Evolutionary conservation across 768 basidiomycete species (phyloP).

Genomic region (Mrakia gelida): DNA sequence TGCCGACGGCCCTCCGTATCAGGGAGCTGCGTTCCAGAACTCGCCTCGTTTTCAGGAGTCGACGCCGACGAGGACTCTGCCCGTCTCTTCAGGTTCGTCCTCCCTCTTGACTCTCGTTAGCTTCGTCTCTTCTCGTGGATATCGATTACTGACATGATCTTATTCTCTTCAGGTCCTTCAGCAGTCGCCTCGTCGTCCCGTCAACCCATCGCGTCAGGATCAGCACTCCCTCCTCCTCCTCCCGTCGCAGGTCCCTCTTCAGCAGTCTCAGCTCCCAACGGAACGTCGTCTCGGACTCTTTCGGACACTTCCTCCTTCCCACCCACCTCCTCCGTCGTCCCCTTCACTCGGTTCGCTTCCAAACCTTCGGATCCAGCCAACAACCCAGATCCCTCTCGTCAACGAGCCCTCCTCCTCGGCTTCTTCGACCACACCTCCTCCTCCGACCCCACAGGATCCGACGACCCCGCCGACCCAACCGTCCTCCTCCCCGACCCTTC

Average conservation of each 20-base stretch:
- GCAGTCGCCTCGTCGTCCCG: not conserved
- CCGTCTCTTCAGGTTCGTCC: not conserved
- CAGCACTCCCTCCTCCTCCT: not conserved
- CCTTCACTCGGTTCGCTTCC: slow-evolving; percentile 38
- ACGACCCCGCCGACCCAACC: slow-evolving; percentile 30
- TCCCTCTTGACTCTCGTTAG: not conserved
- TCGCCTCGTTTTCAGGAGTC: not conserved
- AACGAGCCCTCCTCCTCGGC: slow-evolving; percentile 40
- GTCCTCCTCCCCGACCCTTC: slow-evolving; percentile 13
- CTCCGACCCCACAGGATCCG: not conserved
- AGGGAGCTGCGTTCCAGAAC: slow-evolving; percentile 12
- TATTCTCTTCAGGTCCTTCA: not conserved
- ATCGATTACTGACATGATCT: not conserved
- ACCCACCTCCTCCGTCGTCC: slow-evolving; percentile 30
- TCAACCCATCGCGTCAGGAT: not conserved
- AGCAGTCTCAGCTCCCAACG: not conserved
- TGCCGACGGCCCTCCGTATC: not conserved
- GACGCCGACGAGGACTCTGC: not conserved
- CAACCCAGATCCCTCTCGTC: slow-evolving; percentile 33
- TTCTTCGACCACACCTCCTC: slow-evolving; percentile 39
- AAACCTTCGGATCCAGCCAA: slow-evolving; percentile 39
- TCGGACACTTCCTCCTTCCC: not conserved
- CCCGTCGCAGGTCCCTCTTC: not conserved
- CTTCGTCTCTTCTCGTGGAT: not conserved
- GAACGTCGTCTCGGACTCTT: not conserved